Conservation (phyloP, 2,329 filamentous ascomycete genomes). For the Xylaria sp. region DNA sequence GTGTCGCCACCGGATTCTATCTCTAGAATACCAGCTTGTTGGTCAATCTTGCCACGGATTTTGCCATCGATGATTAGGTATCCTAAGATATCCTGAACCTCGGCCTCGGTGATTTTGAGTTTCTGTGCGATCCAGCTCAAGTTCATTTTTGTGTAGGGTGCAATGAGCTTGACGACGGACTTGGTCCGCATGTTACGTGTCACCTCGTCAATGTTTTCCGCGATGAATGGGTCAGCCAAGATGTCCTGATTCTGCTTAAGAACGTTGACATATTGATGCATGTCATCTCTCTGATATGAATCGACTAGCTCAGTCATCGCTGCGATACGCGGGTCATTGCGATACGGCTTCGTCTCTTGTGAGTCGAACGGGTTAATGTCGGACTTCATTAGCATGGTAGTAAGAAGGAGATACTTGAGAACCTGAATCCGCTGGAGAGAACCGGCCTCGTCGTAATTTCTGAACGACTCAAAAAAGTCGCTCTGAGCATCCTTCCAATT, state of each 20-base stretch:
- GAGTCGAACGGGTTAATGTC: constrained; percentile 99
- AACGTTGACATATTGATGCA: constrained; percentile 89
- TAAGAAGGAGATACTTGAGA: constrained; percentile 93
- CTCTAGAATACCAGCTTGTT: constrained; percentile 84
- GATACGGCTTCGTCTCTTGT: constrained; percentile 98
- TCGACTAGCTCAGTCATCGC: constrained; percentile 98
- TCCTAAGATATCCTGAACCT: constrained; percentile 95
- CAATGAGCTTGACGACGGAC: constrained; percentile 90
- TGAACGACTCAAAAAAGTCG: constrained; percentile 98
- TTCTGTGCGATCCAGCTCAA: constrained; percentile 87
- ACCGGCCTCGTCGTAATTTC: constrained; percentile 98
- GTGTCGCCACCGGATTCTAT: constrained; percentile 80
- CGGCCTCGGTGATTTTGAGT: constrained; percentile 86
- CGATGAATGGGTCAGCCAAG: constrained; percentile 92
- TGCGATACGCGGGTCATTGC: constrained; percentile 91
- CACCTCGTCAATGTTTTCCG: constrained; percentile 98
- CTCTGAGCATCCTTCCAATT: constrained; percentile 98
- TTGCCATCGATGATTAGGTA: constrained; percentile 93
- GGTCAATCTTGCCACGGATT: constrained; percentile 88
- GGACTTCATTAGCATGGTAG: constrained; percentile 98
- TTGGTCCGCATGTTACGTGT: constrained; percentile 98
- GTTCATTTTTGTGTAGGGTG: constrained; percentile 93
- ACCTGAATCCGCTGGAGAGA: constrained; percentile 97
- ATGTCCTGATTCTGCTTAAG: constrained; percentile 89
- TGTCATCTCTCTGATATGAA: constrained; percentile 94